Evolutionary conservation across 805 yeast genomes (phyloP), one percentile per base, ranked within the genome.

Genomic region (Lachancea nothofagi): DNA sequence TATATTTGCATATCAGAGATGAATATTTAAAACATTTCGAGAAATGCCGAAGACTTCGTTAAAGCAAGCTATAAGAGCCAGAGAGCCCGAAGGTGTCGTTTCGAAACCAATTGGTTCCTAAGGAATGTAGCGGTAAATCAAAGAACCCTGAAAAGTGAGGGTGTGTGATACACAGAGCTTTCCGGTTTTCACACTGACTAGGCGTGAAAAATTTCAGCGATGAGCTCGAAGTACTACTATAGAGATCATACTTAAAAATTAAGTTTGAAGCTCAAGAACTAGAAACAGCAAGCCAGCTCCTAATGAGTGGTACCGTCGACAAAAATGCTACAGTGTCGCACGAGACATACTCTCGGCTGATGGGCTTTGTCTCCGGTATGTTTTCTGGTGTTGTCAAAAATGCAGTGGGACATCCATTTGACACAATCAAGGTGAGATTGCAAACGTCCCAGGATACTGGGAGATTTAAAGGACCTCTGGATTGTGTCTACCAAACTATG

Each of bases 391-490:
- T 85, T 18, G 82, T 85, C 52, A 88, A 88, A 57, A 83, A 88
- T 50, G 78, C 82, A 1, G 96, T 88, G 7, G 96, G 96, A 2
- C 96, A 87, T 60, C 96, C 96, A 8, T 85, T 88, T 50, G 96
- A 88, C 59, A 84, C 96, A 1, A 79, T 88, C 47, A 87, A 87
- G 55, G 96, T 87, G 13, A 69, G 96, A 40, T 66, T 87, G 38
- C 96, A 87, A 53, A 80, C 87, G 1, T 75, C 81, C 7, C 78
- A 87, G 7, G 71, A 75, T 1, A 45, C 49, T 14, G 77, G 79
- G 0, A 66, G 79, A 36, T 86, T 85, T 67, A 78, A 68, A 38
- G 95, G 95, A 2, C 93, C 95, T 0, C 54, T 83, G 51, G 95
- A 88, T 55, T 85, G 95, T 60, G 78, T 84, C 3, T 50, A 69